Evolutionary conservation across 2,329 filamentous ascomycete genomes (phyloP).

Genomic region (Penicillium sp.): DNA sequence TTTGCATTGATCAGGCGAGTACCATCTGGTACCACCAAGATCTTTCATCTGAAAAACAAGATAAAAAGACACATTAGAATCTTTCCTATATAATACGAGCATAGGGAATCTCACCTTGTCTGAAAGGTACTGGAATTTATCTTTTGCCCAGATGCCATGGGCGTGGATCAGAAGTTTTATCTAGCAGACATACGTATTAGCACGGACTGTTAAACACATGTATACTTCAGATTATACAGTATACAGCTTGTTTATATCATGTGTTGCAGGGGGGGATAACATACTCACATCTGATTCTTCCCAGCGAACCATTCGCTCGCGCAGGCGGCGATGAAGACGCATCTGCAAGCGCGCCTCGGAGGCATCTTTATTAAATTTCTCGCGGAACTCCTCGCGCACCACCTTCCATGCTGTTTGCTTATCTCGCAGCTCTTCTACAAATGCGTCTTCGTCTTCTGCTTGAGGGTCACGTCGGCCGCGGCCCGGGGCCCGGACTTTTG

Average conservation of each 20-base stretch:
- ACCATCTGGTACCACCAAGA: slow-evolving; percentile 32
- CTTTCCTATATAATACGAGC: background rate
- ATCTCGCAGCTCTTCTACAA: slow-evolving; percentile 37
- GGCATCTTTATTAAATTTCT: slow-evolving; percentile 38
- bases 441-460: slow-evolving; percentile 40
- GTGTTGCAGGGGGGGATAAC: slow-evolving; percentile 23
- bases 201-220: background rate
- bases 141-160: slow-evolving; percentile 36
- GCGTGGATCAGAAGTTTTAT: slow-evolving; percentile 37
- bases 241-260: background rate
- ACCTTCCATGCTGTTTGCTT: slow-evolving; percentile 40
- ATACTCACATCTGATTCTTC: slow-evolving; percentile 46
- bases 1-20: slow-evolving; percentile 38
- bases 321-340: slow-evolving; percentile 39
- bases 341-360: slow-evolving; percentile 43
- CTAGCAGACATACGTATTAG: slow-evolving; percentile 18
- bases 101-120: slow-evolving; percentile 32
- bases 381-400: slow-evolving; percentile 36
- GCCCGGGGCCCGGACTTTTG: slow-evolving; percentile 29
- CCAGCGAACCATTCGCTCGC: slow-evolving; percentile 37
- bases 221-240: background rate
- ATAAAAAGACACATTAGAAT: background rate
- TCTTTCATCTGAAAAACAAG: slow-evolving; percentile 29
- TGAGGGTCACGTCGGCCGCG: slow-evolving; percentile 37
- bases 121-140: slow-evolving; percentile 40